These are phyloP conservation scores for Ceratopteris richardii DNA, from an alignment of 75 land plant species.

Conservation along the genomic window DNA sequence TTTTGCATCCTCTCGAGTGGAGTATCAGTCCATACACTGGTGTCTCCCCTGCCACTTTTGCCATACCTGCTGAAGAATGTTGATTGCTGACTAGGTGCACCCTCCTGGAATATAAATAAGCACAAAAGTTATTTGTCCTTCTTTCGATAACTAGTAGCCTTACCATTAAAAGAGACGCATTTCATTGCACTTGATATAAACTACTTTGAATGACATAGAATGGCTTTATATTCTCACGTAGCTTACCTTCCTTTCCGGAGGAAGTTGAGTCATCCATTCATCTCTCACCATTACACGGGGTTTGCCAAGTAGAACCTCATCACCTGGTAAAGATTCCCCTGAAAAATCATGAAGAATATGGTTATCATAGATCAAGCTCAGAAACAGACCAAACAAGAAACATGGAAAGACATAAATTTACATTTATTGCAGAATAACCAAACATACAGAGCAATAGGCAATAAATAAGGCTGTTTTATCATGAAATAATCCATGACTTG, in stretches of 20 bases:
- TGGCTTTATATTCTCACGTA: not conserved
- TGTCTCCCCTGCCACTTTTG: constrained; percentile 89
- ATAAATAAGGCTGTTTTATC: too few relatives aligned
- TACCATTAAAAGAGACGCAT: too few relatives aligned
- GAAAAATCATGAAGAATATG: constrained; percentile 1
- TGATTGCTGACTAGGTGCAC: constrained; percentile 42
- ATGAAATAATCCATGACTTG: too few relatives aligned
- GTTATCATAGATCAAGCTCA: too few relatives aligned
- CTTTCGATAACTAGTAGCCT: too few relatives aligned
- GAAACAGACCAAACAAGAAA: too few relatives aligned
- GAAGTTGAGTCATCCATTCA: constrained; percentile 94
- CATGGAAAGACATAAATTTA: too few relatives aligned
- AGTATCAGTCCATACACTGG: constrained; percentile 85
- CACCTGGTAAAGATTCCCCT: constrained; percentile 86
- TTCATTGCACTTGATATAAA: too few relatives aligned
- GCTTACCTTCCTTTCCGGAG: constrained; percentile 85
- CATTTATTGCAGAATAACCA: too few relatives aligned
- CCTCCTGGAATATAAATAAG: constrained; percentile 16
- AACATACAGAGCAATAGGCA: too few relatives aligned
- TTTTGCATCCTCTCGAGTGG: constrained; percentile 73
- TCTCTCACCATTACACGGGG: constrained; percentile 50
- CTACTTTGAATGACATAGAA: too few relatives aligned
- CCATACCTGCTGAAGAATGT: constrained; percentile 57
- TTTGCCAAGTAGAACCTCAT: constrained; percentile 68
- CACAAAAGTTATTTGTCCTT: not conserved